These are phyloP conservation scores for Boletus subcaerulescens DNA, from an alignment of 768 basidiomycete species.

Conservation along the genomic window DNA sequence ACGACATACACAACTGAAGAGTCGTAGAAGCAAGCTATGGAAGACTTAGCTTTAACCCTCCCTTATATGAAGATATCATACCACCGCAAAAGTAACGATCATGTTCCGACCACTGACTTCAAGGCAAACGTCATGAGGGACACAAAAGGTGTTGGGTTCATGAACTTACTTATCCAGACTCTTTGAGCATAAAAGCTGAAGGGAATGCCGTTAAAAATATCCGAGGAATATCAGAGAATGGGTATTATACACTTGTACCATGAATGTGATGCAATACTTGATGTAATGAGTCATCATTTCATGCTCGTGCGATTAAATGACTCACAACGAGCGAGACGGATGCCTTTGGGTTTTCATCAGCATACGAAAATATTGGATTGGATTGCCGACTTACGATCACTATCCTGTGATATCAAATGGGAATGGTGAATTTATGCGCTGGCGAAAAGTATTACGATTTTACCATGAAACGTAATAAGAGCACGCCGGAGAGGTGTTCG, in stretches of 20 bases:
- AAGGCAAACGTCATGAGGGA: background rate
- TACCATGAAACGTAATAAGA: background rate
- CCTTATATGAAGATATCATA: background rate
- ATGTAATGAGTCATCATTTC: background rate
- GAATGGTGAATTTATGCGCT: background rate
- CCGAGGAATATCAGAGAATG: background rate
- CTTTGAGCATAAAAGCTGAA: conserved; percentile 21
- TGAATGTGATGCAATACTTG: conserved; percentile 9
- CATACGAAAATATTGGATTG: background rate
- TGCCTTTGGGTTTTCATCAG: background rate
- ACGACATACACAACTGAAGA: conserved; percentile 10
- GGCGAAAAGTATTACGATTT: background rate
- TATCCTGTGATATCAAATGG: background rate
- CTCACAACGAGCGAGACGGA: background rate
- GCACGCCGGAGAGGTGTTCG: background rate
- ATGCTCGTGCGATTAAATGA: background rate
- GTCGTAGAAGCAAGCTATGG: background rate
- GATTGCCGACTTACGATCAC: background rate
- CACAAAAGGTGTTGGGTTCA: background rate
- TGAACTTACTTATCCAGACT: conserved; percentile 22
- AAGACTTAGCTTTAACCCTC: background rate
- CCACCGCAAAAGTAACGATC: conserved; percentile 12
- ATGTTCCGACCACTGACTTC: conserved; percentile 14
- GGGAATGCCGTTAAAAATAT: background rate
- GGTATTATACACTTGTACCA: conserved; percentile 12